Percentiles rank a stretch among this genome's conserved stretches.
Evolutionary conservation across 495 filamentous ascomycete species (phyloP).

Genomic region (Endocarpon pusillum): DNA sequence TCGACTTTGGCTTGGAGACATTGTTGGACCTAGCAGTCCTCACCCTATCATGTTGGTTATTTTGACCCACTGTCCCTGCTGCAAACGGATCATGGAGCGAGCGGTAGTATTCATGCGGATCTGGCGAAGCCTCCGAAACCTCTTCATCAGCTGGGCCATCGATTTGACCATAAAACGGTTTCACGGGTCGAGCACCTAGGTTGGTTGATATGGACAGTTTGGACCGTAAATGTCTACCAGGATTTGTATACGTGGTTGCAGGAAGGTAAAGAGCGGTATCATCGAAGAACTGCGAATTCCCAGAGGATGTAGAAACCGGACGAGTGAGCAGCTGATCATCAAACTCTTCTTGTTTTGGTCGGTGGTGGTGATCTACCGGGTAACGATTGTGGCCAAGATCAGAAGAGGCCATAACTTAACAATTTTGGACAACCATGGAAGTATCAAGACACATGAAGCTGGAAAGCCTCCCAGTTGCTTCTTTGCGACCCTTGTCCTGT

Average conservation of each 20-base stretch:
- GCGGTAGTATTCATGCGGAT: conserved; percentile 38
- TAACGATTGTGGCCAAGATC: conserved; percentile 1
- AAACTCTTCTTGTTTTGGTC: not conserved
- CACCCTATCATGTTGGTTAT: not conserved
- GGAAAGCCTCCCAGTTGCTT: too few species aligned
- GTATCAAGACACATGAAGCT: too few species aligned
- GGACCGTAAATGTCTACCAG: conserved; percentile 11
- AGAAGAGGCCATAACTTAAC: not conserved
- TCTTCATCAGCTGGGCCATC: conserved; percentile 2
- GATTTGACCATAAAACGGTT: conserved; percentile 4
- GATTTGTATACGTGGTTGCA: conserved; percentile 14
- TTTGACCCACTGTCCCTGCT: not conserved
- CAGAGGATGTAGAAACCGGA: not conserved
- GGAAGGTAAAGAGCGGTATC: conserved; percentile 11
- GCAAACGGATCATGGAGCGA: conserved; percentile 14
- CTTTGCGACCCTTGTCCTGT: too few species aligned
- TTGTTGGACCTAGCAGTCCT: not conserved
- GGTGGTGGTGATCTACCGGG: not conserved
- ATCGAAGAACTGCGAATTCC: not conserved
- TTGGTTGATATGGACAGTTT: conserved; percentile 13
- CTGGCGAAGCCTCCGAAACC: conserved; percentile 22
- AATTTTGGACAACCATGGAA: too few species aligned
- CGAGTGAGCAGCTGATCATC: not conserved
- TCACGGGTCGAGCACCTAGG: conserved; percentile 1
- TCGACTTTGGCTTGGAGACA: not conserved